Conservation (phyloP, 1,284 basidiomycete genomes). For the Trichosporon inkin region DNA sequence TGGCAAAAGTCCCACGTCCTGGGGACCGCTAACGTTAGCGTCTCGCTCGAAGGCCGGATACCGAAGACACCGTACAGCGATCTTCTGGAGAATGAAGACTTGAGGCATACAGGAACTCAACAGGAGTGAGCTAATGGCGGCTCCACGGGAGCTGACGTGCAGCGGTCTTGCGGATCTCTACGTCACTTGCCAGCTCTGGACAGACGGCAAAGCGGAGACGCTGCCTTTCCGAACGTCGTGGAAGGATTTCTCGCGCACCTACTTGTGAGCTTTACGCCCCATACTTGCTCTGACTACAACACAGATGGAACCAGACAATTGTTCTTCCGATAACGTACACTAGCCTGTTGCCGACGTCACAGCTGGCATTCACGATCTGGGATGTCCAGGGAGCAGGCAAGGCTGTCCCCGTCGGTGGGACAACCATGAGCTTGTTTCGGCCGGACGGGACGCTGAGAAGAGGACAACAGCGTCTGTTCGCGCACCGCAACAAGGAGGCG, state of each 20-base stretch:
- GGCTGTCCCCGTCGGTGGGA: constrained; percentile 77
- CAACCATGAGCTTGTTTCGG: constrained; percentile 83
- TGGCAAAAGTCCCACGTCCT: neutral
- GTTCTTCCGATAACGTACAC: constrained; percentile 85
- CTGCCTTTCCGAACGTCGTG: constrained; percentile 86
- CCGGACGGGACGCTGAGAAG: constrained; percentile 88
- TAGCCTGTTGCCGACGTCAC: constrained; percentile 79
- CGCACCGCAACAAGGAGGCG: constrained; percentile 78
- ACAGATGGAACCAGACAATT: constrained; percentile 92
- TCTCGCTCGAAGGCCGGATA: constrained; percentile 75
- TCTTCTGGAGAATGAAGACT: constrained; percentile 68
- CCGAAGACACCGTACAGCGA: constrained; percentile 65
- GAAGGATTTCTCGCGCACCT: constrained; percentile 80
- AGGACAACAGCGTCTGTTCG: constrained; percentile 80
- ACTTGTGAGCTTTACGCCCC: constrained; percentile 56
- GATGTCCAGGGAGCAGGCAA: constrained; percentile 77
- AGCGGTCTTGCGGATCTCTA: constrained; percentile 84
- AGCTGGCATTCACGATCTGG: constrained; percentile 91
- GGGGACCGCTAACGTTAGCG: constrained; percentile 53
- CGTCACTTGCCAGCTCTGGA: constrained; percentile 82
- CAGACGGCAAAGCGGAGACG: constrained; percentile 87
- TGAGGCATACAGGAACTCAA: constrained; percentile 73
- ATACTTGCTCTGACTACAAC: constrained; percentile 14
- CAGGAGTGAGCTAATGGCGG: constrained; percentile 58
- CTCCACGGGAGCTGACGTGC: constrained; percentile 24